Conservation (phyloP, 129 eudicot genomes). For the Apium graveolens region DNA sequence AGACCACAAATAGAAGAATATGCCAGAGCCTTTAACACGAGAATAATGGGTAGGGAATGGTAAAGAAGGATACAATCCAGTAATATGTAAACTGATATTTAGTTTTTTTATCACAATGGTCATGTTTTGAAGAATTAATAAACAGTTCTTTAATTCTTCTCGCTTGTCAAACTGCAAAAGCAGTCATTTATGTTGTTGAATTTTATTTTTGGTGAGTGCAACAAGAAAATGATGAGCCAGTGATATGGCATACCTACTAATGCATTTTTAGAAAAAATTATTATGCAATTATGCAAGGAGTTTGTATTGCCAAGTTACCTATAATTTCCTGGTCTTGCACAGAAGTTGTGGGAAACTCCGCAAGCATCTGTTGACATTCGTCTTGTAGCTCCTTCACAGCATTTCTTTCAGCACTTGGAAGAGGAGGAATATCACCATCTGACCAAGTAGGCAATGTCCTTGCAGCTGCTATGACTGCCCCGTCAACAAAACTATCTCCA, state of each 20-base stretch:
- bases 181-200: not conserved
- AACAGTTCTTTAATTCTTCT: no score
- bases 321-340: constrained; percentile 72
- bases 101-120: not conserved
- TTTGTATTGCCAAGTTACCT: constrained; percentile 30
- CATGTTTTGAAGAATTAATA: not conserved
- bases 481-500: constrained; percentile 70
- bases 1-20: not conserved
- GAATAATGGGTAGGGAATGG: no score
- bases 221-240: not conserved
- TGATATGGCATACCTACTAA: not conserved
- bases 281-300: not conserved
- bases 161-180: not conserved
- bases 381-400: constrained; percentile 79
- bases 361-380: constrained; percentile 78
- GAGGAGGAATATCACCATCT: constrained; percentile 69
- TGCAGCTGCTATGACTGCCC: constrained; percentile 95
- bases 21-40: no score
- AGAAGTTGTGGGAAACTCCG: constrained; percentile 56
- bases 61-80: no score
- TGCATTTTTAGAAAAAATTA: not conserved
- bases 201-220: not conserved
- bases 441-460: constrained; percentile 96
- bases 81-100: not conserved
- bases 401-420: constrained; percentile 73